These are phyloP conservation scores for Pseudohyphozyma bogoriensis DNA, from an alignment of 768 basidiomycete species.

Conservation along the genomic window DNA sequence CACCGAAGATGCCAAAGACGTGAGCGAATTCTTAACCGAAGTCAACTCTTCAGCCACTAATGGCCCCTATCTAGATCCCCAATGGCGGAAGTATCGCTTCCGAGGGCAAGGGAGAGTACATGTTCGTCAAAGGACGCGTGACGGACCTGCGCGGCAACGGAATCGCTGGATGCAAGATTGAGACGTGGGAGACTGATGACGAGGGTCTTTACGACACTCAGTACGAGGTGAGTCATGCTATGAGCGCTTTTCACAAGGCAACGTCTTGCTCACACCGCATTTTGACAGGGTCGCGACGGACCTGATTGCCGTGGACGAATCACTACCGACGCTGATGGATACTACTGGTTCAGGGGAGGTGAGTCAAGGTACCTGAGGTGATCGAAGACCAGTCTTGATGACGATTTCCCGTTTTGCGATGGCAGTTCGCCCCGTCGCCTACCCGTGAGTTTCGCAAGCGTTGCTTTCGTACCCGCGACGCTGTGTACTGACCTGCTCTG, in stretches of 20 bases:
- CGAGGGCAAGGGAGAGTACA: conserved; percentile 71
- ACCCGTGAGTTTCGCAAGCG: too few species aligned
- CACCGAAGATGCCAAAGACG: conserved; percentile 27
- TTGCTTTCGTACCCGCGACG: too few species aligned
- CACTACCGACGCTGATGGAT: conserved; percentile 13
- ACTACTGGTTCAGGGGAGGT: conserved; percentile 16
- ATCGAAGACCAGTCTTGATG: too few species aligned
- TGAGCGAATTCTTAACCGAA: neutral
- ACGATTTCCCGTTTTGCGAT: too few species aligned
- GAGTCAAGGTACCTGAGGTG: too few species aligned
- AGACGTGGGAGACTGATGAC: conserved; percentile 43
- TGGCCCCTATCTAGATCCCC: conserved; percentile 34
- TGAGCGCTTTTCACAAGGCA: too few species aligned
- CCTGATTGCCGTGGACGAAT: conserved; percentile 23
- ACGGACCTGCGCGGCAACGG: conserved; percentile 44
- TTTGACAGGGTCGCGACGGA: conserved; percentile 2
- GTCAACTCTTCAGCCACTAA: neutral
- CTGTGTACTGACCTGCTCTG: too few species aligned
- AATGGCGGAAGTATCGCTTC: conserved; percentile 68
- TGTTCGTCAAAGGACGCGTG: conserved; percentile 66
- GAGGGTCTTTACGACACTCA: conserved; percentile 38
- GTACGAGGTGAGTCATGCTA: too few species aligned
- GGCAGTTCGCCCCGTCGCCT: conserved; percentile 13
- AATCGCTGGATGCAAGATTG: conserved; percentile 30
- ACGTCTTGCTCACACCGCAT: too few species aligned